A percentile compares a stretch with the other conserved stretches of the same genome.
These are phyloP conservation scores for Vigna unguiculata DNA, from an alignment of 306 rosid species.

Conservation along the genomic window DNA sequence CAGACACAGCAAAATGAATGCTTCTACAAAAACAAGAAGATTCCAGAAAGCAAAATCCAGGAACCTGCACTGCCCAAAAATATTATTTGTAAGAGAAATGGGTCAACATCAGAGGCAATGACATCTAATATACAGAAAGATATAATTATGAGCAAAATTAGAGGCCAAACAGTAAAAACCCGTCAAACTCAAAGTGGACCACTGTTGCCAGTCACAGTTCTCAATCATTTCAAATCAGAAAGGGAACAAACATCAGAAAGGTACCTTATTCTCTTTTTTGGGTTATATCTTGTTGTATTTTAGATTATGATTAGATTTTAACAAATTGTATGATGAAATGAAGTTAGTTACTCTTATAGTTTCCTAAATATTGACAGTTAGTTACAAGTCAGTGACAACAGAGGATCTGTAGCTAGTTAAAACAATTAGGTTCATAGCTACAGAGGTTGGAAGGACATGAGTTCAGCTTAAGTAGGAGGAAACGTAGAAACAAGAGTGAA, in stretches of 20 bases:
- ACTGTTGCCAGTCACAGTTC: slow-evolving; percentile 67
- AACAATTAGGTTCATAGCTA: not conserved
- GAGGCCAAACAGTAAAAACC: slow-evolving; percentile 57
- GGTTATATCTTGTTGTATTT: slow-evolving; percentile 24
- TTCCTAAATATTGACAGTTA: not conserved
- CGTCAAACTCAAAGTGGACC: slow-evolving; percentile 92
- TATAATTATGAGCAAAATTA: slow-evolving; percentile 50
- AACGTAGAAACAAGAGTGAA: not conserved
- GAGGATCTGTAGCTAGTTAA: not conserved
- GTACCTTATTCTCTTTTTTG: slow-evolving; percentile 37
- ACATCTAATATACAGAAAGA: slow-evolving; percentile 44
- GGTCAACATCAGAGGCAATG: slow-evolving; percentile 38
- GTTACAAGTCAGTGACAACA: not conserved
- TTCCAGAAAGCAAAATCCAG: slow-evolving; percentile 52
- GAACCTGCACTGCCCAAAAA: slow-evolving; percentile 61
- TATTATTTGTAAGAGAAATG: slow-evolving; percentile 48
- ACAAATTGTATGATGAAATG: not conserved
- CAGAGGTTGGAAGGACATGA: not conserved
- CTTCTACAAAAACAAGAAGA: slow-evolving; percentile 55
- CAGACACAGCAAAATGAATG: slow-evolving; percentile 50
- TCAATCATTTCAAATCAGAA: slow-evolving; percentile 73
- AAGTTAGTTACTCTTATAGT: not conserved
- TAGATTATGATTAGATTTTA: not conserved
- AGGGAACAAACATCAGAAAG: slow-evolving; percentile 60
- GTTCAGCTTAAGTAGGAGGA: not conserved